A percentile compares a stretch with the other conserved stretches of the same genome.
Conservation (phyloP, 2,329 filamentous ascomycete genomes). For the Ploettnerulaceae sp. region DNA sequence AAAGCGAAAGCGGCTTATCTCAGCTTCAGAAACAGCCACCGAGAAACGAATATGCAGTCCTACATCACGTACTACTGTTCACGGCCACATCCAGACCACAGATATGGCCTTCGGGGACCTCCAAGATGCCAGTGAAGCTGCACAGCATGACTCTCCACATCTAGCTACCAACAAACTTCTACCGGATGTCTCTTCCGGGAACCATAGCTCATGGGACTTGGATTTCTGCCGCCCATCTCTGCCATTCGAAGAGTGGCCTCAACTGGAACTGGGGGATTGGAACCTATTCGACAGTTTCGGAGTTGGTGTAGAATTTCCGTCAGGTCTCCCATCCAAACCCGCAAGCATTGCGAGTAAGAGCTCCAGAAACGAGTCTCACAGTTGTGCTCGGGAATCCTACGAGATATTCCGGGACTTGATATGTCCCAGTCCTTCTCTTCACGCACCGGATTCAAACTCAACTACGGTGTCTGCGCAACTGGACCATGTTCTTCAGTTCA, state of each 20-base stretch:
- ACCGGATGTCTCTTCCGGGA: not conserved
- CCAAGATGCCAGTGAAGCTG: not conserved
- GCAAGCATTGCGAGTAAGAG: slow-evolving; percentile 2
- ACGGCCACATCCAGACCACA: not conserved
- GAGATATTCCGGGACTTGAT: slow-evolving; percentile 27
- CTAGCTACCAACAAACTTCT: not conserved
- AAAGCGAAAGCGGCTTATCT: slow-evolving; percentile 18
- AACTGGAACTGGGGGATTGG: not conserved
- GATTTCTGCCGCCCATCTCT: not conserved
- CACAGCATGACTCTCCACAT: not conserved
- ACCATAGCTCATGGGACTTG: too few relatives aligned
- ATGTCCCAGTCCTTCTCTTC: slow-evolving; percentile 22
- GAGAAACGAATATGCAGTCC: too few relatives aligned
- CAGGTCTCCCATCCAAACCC: slow-evolving; percentile 4
- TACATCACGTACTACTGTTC: too few relatives aligned
- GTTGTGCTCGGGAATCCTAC: slow-evolving; percentile 25
- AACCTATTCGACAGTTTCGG: too few relatives aligned
- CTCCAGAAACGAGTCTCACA: slow-evolving; percentile 18
- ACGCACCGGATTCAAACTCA: slow-evolving; percentile 25
- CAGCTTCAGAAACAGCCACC: not conserved
- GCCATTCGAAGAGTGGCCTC: not conserved
- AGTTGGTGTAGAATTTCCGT: slow-evolving; percentile 5
- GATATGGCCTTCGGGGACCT: not conserved
- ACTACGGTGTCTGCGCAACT: slow-evolving; percentile 20
- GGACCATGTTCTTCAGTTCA: slow-evolving; percentile 25